Percentiles rank a stretch among this genome's conserved stretches.
Evolutionary conservation across 805 yeast species (phyloP).

Genomic region (Teunomyces lycoperdinae): DNA sequence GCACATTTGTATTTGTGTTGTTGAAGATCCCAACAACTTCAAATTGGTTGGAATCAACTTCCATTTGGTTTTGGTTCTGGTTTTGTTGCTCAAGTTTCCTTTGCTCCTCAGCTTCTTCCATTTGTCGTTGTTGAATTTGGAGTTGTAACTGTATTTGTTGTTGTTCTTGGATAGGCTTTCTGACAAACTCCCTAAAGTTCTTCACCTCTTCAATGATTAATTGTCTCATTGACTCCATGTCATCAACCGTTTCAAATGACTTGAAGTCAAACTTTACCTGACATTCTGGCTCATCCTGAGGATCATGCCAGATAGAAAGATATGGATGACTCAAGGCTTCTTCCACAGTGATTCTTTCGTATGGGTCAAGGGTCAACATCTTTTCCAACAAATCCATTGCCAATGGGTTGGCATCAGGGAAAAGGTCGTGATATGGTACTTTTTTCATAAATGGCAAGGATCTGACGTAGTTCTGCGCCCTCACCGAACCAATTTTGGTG

Average conservation of each 20-base stretch:
- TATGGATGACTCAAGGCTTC: conserved; percentile 90
- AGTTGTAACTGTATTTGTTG: conserved; percentile 39
- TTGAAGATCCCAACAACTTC: conserved; percentile 8
- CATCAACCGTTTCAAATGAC: conserved; percentile 80
- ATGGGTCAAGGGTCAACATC: conserved; percentile 87
- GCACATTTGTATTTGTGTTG: conserved; percentile 7
- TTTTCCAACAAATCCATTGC: conserved; percentile 70
- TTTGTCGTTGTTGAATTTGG: conserved; percentile 29
- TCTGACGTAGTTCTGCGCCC: conserved; percentile 91
- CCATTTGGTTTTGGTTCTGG: conserved; percentile 5
- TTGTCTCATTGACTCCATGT: conserved; percentile 67
- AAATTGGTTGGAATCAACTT: conserved; percentile 1
- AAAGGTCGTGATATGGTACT: conserved; percentile 66
- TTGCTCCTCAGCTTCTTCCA: conserved; percentile 19
- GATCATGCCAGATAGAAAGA: conserved; percentile 76
- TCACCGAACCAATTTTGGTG: conserved; percentile 62
- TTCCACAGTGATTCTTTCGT: conserved; percentile 77
- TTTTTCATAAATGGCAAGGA: conserved; percentile 80
- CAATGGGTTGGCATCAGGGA: conserved; percentile 82
- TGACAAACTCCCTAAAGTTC: conserved; percentile 73
- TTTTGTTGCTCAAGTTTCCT: conserved; percentile 18
- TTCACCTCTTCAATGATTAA: conserved; percentile 81
- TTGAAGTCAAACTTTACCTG: conserved; percentile 76
- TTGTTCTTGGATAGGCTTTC: conserved; percentile 65
- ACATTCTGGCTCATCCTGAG: conserved; percentile 86